Evolutionary conservation across 1,284 basidiomycete genomes (phyloP).

Genomic region (Ustilago bromivora): DNA sequence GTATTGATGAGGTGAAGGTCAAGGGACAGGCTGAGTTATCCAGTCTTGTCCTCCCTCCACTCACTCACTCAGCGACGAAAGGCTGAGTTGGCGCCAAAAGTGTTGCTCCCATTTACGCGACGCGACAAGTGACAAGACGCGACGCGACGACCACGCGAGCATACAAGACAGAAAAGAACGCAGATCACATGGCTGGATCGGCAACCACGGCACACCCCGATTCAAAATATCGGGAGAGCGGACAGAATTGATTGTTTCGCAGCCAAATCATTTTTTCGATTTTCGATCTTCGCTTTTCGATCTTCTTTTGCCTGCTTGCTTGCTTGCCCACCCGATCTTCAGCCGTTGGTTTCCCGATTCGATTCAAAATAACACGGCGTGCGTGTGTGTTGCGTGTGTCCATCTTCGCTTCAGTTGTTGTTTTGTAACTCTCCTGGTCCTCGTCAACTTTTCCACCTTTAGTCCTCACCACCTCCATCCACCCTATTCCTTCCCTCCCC

Average conservation of each 20-base stretch:
- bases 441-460: background rate
- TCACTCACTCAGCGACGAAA: background rate
- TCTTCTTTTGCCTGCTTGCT: no score
- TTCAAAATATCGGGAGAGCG: background rate
- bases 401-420: background rate
- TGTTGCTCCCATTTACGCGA: conserved; percentile 17
- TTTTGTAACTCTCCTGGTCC: background rate
- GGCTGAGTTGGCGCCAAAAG: conserved; percentile 9
- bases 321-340: no score
- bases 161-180: no score
- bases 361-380: no score
- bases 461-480: conserved; percentile 3
- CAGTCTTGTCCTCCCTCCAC: background rate
- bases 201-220: background rate
- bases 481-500: background rate
- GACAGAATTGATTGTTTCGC: no score
- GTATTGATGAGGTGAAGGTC: no score
- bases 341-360: no score
- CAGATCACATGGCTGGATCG: no score
- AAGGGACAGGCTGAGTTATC: no score
- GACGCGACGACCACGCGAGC: no score
- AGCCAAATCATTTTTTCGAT: no score
- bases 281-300: background rate
- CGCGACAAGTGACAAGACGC: background rate
- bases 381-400: no score